Evolutionary conservation across 768 basidiomycete species (phyloP).

Genomic region (Lactarius sp.): DNA sequence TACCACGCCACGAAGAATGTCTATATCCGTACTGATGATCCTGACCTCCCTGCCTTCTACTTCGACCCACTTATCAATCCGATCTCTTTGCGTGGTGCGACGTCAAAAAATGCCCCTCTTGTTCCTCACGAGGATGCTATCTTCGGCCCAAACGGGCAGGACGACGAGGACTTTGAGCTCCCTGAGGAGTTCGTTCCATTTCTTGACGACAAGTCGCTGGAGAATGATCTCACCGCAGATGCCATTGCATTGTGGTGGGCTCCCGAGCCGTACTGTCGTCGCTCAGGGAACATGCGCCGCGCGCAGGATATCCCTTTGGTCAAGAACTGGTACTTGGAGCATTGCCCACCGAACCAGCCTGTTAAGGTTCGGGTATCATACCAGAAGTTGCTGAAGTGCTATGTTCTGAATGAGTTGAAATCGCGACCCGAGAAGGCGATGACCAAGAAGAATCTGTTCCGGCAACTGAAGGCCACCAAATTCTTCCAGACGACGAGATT

Average conservation of each 20-base stretch:
- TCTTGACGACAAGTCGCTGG: conserved; percentile 69
- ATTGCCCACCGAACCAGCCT: conserved; percentile 92
- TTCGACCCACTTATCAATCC: conserved; percentile 99
- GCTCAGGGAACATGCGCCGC: conserved; percentile 87
- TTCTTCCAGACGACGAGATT: conserved; percentile 98
- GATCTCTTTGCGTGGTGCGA: conserved; percentile 84
- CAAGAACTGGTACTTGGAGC: conserved; percentile 98
- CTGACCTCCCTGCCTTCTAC: conserved; percentile 98
- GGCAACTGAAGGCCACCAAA: conserved; percentile 95
- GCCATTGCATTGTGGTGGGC: conserved; percentile 99
- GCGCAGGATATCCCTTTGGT: conserved; percentile 95
- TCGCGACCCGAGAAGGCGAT: conserved; percentile 90
- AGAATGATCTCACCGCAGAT: conserved; percentile 91
- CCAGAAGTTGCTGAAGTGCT: conserved; percentile 95
- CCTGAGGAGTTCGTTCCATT: conserved; percentile 77
- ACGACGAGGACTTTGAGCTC: conserved; percentile 85
- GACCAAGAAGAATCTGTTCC: conserved; percentile 96
- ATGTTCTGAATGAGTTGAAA: conserved; percentile 90
- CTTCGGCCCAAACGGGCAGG: conserved; percentile 81
- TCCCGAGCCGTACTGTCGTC: conserved; percentile 89
- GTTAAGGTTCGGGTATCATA: conserved; percentile 99
- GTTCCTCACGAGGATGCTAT: conserved; percentile 89
- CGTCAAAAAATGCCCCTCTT: conserved; percentile 75
- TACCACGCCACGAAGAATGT: conserved; percentile 97
- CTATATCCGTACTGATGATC: conserved; percentile 98